phyloP scores from a whole-genome alignment of 768 basidiomycete species.

The Dacryopinax spathularia region DNA sequence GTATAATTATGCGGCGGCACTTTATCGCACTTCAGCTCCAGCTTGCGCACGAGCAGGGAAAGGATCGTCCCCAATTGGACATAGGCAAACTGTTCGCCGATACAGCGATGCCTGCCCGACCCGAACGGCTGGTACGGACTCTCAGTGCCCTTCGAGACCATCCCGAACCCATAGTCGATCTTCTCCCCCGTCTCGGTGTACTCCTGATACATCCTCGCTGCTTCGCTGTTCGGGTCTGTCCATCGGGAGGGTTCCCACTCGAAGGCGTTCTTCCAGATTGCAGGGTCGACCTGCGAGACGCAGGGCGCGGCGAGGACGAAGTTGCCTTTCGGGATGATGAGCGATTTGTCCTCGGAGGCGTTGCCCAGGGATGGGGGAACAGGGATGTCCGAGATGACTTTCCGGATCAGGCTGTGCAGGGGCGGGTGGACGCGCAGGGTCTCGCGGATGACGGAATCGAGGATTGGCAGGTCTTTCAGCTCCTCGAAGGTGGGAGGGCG shows the following conservation, averaged over 20 bases:
- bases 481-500: constrained; percentile 75
- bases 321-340: constrained; percentile 80
- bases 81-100: constrained; percentile 94
- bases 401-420: constrained; percentile 86
- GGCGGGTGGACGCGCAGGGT: constrained; percentile 88
- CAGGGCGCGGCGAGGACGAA: constrained; percentile 81
- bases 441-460: constrained; percentile 86
- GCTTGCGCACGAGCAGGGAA: constrained; percentile 55
- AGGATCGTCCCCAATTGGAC: constrained; percentile 80
- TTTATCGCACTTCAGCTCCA: constrained; percentile 57
- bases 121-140: constrained; percentile 96
- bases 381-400: constrained; percentile 70
- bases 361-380: constrained; percentile 62
- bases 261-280: constrained; percentile 57
- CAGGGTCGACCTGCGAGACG: constrained; percentile 74
- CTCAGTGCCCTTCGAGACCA: constrained; percentile 90
- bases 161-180: constrained; percentile 91
- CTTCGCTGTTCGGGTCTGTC: constrained; percentile 71
- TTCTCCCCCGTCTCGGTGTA: constrained; percentile 70
- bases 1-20: constrained; percentile 75
- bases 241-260: constrained; percentile 74
- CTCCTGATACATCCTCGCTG: constrained; percentile 57
- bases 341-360: constrained; percentile 38
- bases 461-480: constrained; percentile 61
- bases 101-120: constrained; percentile 88